Evolutionary conservation across 176 grass and related monocot genomes (phyloP), one percentile per base, ranked within the genome.

Genomic region (Phoenix dactylifera): DNA sequence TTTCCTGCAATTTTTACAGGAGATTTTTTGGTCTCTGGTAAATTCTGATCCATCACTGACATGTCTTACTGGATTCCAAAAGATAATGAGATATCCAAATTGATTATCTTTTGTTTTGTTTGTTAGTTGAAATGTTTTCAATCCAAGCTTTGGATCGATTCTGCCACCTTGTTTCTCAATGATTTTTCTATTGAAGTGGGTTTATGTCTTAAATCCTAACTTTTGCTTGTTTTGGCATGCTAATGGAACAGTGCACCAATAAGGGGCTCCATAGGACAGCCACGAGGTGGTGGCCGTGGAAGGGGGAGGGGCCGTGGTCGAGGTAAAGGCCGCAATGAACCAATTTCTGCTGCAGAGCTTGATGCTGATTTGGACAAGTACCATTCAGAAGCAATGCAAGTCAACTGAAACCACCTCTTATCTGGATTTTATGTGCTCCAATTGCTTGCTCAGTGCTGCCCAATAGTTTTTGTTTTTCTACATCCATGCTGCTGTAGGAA

Each of bases 331-430:
- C 60, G 59, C 18, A 65, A 49, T 54, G 70, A 79, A 57, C 79
- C 84, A 54, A 63, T 55, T 66, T 98, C 88, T 24, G 76, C 84
- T 56, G 82, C 83, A 64, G 84, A 88, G 61, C 94, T 98, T n/a
- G 94, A 98, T 82, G 89, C 88, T 62, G 94, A 98, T 28, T 85
- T 98, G 94, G 94, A 98, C 54, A 98, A 92, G 52, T 98, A 98
- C 62, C 94, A 98, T 61, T 68, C 72, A 7, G 71, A 89, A 72
- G 72, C 88, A 3, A 98, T 98, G 94, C 88, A 98, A 70, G 88
- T 81, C 58, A 97, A 97, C 57, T 92, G 79, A 74, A 62, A 23
- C 4, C 20, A 23, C 4, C 20, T 15, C 12, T 14, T 16, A 51
- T 26, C 4, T 17, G 60, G 20, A 50, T 63, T 49, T 52, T 71